Evolutionary conservation across 352 stramenopile species (phyloP), one percentile per base, ranked within the genome.

Genomic region (Elongisporangium undulatum): DNA sequence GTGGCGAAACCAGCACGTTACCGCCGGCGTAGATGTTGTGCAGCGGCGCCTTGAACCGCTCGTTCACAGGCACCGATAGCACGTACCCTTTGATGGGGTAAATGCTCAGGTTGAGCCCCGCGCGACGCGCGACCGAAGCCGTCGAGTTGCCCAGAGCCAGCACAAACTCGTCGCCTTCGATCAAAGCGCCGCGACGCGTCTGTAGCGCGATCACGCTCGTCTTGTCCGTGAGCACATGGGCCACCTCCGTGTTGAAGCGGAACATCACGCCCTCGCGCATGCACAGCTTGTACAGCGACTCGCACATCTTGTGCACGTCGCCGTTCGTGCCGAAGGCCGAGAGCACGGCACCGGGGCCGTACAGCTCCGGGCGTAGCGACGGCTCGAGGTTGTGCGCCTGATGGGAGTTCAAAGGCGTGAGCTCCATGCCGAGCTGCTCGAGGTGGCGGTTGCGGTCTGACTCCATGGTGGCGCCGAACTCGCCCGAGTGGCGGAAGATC

Each of bases 261-360:
- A 95, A 95, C 86, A 95, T 93, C 53, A 95, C 86, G 23, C 86
- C 86, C 56, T 94, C 77, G 5, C 82, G 80, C 67, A 90, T 78
- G 55, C 83, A 95, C 19, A 94, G 68, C 10, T 74, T 67, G 64
- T 91, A 89, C 17, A 95, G 78, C 50, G 84, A 87, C 58, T 89
- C 69, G 59, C 86, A 95, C 77, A 92, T 92, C 72, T 95, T 95
- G 73, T 95, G 83, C 54, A 95, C 84, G 62, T 95, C 86, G 52
- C 86, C 86, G 68, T 86, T 95, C 12, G 86, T 94, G 17, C 84
- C 86, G 54, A 90, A 92, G 3, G 84, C 77, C 22, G 82, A 94
- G 49, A 93, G 81, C 50, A 95, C 70, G 0, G 84, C 86, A 12
- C 86, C 86, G 0, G 84, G 66, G 4, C 70, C 62, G 52, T 85